Evolutionary conservation across 768 basidiomycete species (phyloP).

Genomic region (Chalciporus pseudorubinellus): DNA sequence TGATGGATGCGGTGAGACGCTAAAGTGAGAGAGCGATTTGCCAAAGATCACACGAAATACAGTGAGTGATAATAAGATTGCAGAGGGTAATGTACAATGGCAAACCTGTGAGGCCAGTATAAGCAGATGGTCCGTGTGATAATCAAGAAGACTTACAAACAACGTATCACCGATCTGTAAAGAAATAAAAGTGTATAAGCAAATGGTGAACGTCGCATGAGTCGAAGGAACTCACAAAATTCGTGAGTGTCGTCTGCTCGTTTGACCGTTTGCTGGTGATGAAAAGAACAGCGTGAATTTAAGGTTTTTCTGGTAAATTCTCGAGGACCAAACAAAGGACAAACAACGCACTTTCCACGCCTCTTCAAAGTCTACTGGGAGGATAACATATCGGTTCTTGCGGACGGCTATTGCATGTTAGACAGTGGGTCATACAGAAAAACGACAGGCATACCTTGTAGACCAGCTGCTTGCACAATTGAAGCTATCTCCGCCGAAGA

Average conservation of each 20-base stretch:
- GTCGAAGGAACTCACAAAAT: constrained; percentile 68
- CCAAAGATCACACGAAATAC: constrained; percentile 8
- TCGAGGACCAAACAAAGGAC: constrained; percentile 40
- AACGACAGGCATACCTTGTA: constrained; percentile 65
- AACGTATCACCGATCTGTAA: constrained; percentile 39
- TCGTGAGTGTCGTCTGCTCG: constrained; percentile 94
- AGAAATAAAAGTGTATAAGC: constrained; percentile 1
- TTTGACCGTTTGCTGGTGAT: constrained; percentile 90
- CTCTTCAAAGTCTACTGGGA: constrained; percentile 97
- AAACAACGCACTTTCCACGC: constrained; percentile 95
- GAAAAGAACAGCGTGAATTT: constrained; percentile 32
- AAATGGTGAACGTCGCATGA: background rate
- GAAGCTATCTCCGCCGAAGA: constrained; percentile 95
- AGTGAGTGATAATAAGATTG: constrained; percentile 27
- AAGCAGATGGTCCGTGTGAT: constrained; percentile 18
- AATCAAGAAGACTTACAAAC: constrained; percentile 37
- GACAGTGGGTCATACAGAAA: background rate
- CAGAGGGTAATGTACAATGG: constrained; percentile 35
- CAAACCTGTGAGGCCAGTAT: constrained; percentile 23
- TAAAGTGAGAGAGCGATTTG: constrained; percentile 78
- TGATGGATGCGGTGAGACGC: constrained; percentile 56
- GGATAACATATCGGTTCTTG: constrained; percentile 96
- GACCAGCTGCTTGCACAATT: constrained; percentile 94
- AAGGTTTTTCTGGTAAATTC: constrained; percentile 27
- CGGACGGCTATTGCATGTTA: constrained; percentile 68